Evolutionary conservation across 495 filamentous ascomycete genomes (phyloP).

Genomic region (Cercophora sp.): DNA sequence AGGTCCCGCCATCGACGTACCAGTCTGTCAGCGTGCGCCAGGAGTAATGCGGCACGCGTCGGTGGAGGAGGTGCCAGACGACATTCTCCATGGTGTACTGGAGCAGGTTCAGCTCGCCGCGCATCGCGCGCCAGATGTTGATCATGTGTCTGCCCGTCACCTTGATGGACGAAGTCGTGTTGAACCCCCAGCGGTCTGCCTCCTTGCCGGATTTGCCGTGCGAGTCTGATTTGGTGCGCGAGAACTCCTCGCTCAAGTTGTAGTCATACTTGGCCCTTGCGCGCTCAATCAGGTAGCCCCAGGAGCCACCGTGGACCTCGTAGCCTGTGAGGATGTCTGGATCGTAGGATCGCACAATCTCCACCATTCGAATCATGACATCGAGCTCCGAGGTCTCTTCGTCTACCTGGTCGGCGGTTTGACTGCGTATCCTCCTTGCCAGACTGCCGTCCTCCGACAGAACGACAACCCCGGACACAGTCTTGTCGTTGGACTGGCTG

Average conservation of each 20-base stretch:
- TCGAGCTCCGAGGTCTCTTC: conserved; percentile 78
- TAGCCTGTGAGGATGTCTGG: conserved; percentile 95
- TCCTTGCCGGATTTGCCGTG: conserved; percentile 81
- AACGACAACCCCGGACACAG: conserved; percentile 57
- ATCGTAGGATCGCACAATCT: conserved; percentile 78
- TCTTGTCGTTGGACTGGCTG: conserved; percentile 34
- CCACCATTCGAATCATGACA: conserved; percentile 73
- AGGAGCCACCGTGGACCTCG: conserved; percentile 88
- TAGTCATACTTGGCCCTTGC: conserved; percentile 83
- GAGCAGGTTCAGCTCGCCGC: conserved; percentile 78
- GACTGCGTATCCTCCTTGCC: conserved; percentile 42
- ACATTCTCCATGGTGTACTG: conserved; percentile 98
- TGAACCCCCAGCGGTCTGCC: conserved; percentile 86
- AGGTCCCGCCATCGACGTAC: conserved; percentile 64
- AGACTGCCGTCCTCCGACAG: conserved; percentile 56
- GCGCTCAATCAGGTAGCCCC: conserved; percentile 93
- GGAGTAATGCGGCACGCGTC: conserved; percentile 86
- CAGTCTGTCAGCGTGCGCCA: conserved; percentile 74
- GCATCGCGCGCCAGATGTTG: conserved; percentile 97
- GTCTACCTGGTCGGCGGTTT: conserved; percentile 57
- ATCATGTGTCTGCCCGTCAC: conserved; percentile 93
- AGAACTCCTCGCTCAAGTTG: conserved; percentile 85
- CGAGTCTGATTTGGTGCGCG: conserved; percentile 76
- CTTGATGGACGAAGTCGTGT: conserved; percentile 78
- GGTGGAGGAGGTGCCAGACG: conserved; percentile 84